Conservation (phyloP, 176 grass and related monocot genomes). For the Triticum urartu region DNA sequence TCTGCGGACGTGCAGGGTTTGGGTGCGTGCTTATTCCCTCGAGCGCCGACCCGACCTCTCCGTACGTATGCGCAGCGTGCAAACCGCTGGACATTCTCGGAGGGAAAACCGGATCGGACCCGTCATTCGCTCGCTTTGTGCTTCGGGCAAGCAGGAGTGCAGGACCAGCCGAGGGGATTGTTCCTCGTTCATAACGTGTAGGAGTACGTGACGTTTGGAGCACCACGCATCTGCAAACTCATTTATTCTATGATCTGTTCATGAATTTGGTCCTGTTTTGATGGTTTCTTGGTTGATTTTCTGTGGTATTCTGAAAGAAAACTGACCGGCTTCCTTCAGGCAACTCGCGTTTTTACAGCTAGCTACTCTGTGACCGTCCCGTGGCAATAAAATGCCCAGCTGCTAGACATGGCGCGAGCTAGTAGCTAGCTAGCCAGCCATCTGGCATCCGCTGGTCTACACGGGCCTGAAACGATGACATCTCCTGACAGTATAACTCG, state of each 20-base stretch:
- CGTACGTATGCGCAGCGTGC: constrained; percentile 2
- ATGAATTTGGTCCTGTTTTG: not conserved
- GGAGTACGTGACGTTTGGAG: too few species aligned
- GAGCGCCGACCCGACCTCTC: not conserved
- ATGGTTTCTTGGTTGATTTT: not conserved
- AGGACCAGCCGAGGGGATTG: not conserved
- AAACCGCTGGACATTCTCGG: not conserved
- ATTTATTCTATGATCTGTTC: not conserved
- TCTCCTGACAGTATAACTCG: not conserved
- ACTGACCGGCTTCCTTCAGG: not conserved
- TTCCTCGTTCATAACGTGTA: not conserved
- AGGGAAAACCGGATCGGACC: not conserved
- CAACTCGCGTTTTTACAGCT: not conserved
- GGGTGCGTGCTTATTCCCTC: not conserved
- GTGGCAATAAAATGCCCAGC: not conserved
- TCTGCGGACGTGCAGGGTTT: too few species aligned
- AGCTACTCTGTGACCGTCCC: not conserved
- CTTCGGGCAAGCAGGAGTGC: not conserved
- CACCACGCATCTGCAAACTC: too few species aligned
- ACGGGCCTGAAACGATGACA: not conserved
- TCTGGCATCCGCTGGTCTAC: not conserved
- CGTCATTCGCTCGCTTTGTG: not conserved
- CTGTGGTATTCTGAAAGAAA: not conserved
- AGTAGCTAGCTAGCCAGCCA: not conserved
- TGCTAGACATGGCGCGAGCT: not conserved